Base-by-base conservation (phyloP, 495 filamentous ascomycete genomes). In the Aeminium ludgeri region DNA sequence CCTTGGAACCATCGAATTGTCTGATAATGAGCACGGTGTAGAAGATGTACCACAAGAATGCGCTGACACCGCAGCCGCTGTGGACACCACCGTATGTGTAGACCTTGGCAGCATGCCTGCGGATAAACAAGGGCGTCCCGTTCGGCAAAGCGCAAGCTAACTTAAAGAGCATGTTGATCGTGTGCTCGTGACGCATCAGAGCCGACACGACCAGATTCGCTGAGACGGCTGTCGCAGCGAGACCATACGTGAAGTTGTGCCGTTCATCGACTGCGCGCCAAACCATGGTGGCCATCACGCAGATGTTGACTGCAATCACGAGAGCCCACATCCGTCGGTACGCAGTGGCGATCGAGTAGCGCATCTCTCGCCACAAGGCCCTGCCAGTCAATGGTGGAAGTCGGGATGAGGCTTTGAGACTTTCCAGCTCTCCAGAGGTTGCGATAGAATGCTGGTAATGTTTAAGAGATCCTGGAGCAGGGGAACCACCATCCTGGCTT, bases 271-370 rank as follows among this genome's bases (percentile, higher is more conserved):
- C 39, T 50, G 62, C 54, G 41, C 36, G 18, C 47, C 53, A 17
- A 13, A 42, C 31, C 27, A 39, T 28, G 6, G 30, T 16, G 6
- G 31, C 17, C 2, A 77, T 65, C 12, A 66, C 56, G 20, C 57
- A 62, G 29, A 70, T 32, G 47, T 79, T 78, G 50, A 57, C 61
- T 6, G 45, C 10, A 15, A 59, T 41, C n/a, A 54, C 38, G 8
- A 56, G 1, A 8, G 35, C 27, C 44, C 57, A 56, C 10, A 57
- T 42, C 15, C 56, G 40, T 15, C 50, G 50, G 37, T 59, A 59
- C 8, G 8, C 23, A 8, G 23, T 25, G 23, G 23, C 23, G 8
- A 25, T 8, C 4, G 23, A 25, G 23, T 4, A 25, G 23, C 23
- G 23, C 3, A 25, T 3, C 8, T 25, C 8, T 8, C 23, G 3